phyloP scores from a whole-genome alignment of 2,329 filamentous ascomycete species.

The Tympanopsis confertula region DNA sequence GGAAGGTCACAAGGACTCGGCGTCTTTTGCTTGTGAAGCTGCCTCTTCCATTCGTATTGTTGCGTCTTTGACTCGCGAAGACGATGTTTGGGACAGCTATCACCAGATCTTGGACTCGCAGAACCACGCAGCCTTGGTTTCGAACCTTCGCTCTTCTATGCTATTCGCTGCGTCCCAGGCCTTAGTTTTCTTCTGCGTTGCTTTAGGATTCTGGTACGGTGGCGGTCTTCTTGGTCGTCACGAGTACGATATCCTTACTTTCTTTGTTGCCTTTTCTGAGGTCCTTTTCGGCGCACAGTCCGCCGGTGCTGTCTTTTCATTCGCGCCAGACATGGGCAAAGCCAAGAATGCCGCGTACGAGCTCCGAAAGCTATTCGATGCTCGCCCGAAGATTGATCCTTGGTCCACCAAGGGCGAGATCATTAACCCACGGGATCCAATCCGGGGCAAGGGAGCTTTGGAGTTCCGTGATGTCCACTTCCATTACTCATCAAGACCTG shows the following conservation, averaged over 20 bases:
- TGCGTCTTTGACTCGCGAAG: constrained; percentile 76
- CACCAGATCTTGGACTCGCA: constrained; percentile 54
- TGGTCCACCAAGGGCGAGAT: too few species aligned
- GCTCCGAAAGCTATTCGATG: constrained; percentile 75
- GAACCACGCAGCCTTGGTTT: constrained; percentile 55
- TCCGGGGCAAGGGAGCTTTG: constrained; percentile 62
- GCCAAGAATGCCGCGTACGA: constrained; percentile 73
- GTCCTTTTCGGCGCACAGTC: constrained; percentile 89
- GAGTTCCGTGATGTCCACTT: constrained; percentile 92
- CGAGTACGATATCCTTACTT: constrained; percentile 72
- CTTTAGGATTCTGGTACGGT: constrained; percentile 88
- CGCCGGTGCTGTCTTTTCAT: constrained; percentile 79
- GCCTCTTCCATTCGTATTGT: constrained; percentile 91
- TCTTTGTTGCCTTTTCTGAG: constrained; percentile 82
- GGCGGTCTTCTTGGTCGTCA: constrained; percentile 59
- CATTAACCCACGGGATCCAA: too few species aligned
- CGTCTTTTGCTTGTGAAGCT: constrained; percentile 82
- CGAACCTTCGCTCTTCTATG: constrained; percentile 63
- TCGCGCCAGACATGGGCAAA: constrained; percentile 87
- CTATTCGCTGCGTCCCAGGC: constrained; percentile 81
- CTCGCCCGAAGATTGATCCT: constrained; percentile 39
- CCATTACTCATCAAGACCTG: constrained; percentile 80
- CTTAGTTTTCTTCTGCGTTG: constrained; percentile 70
- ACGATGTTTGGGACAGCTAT: constrained; percentile 67
- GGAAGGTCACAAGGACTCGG: constrained; percentile 67